Conservation (phyloP, 306 rosid species). For the Cucurbita maxima region DNA sequence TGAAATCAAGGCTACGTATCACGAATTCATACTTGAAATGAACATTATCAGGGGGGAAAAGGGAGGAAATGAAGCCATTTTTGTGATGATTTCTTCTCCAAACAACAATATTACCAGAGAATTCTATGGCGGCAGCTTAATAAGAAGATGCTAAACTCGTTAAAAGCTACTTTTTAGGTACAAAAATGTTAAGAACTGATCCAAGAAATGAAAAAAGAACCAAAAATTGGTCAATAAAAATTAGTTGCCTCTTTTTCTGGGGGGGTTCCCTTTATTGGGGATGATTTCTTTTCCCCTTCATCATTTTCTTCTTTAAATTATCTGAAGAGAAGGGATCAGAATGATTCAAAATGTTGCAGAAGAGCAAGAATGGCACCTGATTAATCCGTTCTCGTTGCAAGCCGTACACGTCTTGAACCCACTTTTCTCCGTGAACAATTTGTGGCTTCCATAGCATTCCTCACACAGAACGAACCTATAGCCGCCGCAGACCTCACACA, state of each 20-base stretch:
- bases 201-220: background rate
- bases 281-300: background rate
- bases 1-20: background rate
- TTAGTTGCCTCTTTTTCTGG: background rate
- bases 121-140: background rate
- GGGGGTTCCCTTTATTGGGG: background rate
- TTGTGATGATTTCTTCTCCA: background rate
- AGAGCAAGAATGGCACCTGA: constrained; percentile 78
- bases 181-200: constrained; percentile 5
- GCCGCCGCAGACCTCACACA: constrained; percentile 58
- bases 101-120: constrained; percentile 1
- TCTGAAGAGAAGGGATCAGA: constrained; percentile 3
- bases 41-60: background rate
- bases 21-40: background rate
- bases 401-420: constrained; percentile 56
- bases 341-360: constrained; percentile 29
- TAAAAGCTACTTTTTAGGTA: constrained; percentile 8
- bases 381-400: constrained; percentile 77
- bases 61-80: background rate
- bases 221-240: background rate
- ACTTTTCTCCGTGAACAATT: constrained; percentile 46
- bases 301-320: background rate
- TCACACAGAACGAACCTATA: constrained; percentile 57
- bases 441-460: constrained; percentile 66
- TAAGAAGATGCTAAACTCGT: background rate